phyloP scores from a whole-genome alignment of 305 asterid genomes.

The Solanum hybrid region DNA sequence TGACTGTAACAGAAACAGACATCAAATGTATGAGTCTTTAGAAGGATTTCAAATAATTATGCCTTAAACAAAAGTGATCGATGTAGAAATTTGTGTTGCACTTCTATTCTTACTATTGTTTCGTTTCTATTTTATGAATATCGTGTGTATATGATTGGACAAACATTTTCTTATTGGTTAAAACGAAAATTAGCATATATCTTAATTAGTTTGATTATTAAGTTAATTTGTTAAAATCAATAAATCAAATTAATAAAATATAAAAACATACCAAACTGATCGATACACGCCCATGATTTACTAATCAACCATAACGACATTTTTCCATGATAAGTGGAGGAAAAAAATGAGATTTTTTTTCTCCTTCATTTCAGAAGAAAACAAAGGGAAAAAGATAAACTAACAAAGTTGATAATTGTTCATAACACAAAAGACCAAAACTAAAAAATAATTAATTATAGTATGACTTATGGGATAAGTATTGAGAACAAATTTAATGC shows the following conservation, averaged over 20 bases:
- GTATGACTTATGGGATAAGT: background rate
- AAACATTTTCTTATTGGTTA: too few species aligned
- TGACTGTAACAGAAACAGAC: too few species aligned
- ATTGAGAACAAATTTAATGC: background rate
- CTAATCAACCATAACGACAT: background rate
- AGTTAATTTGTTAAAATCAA: too few species aligned
- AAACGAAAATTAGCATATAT: accelerated
- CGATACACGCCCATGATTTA: background rate
- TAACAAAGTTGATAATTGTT: background rate
- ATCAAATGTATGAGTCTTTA: background rate
- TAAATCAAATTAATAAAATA: accelerated
- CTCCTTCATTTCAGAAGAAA: background rate
- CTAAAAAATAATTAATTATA: background rate
- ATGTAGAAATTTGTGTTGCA: too few species aligned
- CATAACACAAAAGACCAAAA: background rate
- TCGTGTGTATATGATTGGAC: background rate
- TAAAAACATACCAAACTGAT: accelerated
- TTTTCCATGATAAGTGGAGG: background rate
- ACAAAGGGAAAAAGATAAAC: background rate
- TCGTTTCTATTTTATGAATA: background rate
- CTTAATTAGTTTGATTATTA: too few species aligned
- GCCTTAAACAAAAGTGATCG: too few species aligned
- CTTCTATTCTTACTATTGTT: background rate
- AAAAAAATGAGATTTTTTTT: background rate
- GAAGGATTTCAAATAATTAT: background rate